Conservation (phyloP, 371 early-diverging fungal species). For the Syncephalis fuscata region DNA sequence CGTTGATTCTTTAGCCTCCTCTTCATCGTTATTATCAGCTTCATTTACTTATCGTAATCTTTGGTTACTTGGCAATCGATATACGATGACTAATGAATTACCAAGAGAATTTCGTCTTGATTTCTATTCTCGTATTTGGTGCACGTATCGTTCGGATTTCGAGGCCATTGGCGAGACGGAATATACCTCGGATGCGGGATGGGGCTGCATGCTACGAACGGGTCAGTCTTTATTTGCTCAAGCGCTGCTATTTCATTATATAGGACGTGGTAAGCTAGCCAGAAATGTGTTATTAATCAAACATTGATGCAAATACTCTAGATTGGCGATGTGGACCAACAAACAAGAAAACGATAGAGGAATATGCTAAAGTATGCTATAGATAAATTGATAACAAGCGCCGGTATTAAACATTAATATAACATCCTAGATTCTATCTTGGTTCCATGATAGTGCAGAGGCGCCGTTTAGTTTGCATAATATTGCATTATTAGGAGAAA, state of each 20-base stretch:
- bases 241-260: constrained; percentile 47
- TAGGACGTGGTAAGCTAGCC: constrained; percentile 39
- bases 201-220: constrained; percentile 96
- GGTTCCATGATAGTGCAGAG: constrained; percentile 69
- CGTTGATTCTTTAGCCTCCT: too few species aligned
- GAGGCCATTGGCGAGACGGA: constrained; percentile 63
- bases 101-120: constrained; percentile 16
- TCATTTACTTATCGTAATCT: neutral
- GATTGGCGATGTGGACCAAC: constrained; percentile 27
- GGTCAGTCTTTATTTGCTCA: constrained; percentile 88
- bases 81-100: neutral
- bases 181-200: constrained; percentile 76
- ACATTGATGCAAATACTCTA: constrained; percentile 1
- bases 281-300: neutral
- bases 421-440: constrained; percentile 40
- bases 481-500: constrained; percentile 69
- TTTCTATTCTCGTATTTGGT: constrained; percentile 68
- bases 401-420: neutral
- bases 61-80: constrained; percentile 6
- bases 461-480: constrained; percentile 85
- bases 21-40: too few species aligned
- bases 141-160: constrained; percentile 82
- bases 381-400: neutral
- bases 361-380: constrained; percentile 1
- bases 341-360: constrained; percentile 2